Conservation (phyloP, 83 land plant genomes). For the Picea abies region DNA sequence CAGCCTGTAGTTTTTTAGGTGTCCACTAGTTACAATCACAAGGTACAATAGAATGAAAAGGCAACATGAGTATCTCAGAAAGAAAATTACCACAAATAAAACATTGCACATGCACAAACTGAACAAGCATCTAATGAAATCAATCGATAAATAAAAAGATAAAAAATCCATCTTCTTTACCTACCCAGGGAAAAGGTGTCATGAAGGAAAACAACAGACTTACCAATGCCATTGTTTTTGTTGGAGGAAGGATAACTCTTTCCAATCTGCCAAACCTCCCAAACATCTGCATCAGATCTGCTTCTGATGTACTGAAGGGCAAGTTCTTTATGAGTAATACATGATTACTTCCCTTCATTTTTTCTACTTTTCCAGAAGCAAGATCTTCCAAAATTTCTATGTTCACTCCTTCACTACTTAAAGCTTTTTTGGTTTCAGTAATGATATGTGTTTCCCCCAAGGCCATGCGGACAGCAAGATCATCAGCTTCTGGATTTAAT, state of each 20-base stretch:
- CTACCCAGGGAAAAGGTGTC: neutral
- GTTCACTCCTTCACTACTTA: constrained; percentile 84
- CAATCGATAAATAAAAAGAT: neutral
- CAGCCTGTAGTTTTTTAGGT: too few relatives aligned
- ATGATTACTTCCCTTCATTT: constrained; percentile 75
- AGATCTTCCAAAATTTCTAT: constrained; percentile 70
- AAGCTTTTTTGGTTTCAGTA: constrained; percentile 87
- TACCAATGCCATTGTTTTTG: constrained; percentile 94
- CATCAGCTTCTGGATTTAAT: constrained; percentile 85
- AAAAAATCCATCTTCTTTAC: neutral
- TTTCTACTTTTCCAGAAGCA: constrained; percentile 62
- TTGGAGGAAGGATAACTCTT: constrained; percentile 88
- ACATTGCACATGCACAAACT: neutral
- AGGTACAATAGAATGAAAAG: neutral
- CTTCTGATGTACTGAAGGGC: constrained; percentile 80
- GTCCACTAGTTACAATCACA: too few relatives aligned
- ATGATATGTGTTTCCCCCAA: constrained; percentile 94
- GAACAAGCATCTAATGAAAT: neutral
- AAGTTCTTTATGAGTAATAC: constrained; percentile 90
- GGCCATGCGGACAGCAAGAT: constrained; percentile 94
- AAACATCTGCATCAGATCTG: constrained; percentile 84
- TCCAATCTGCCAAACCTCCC: constrained; percentile 89
- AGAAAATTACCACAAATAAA: neutral
- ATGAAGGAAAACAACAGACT: neutral
- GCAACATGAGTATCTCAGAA: neutral